Base-by-base conservation (phyloP, 257 asterid genomes). In the Coffea canephora region DNA sequence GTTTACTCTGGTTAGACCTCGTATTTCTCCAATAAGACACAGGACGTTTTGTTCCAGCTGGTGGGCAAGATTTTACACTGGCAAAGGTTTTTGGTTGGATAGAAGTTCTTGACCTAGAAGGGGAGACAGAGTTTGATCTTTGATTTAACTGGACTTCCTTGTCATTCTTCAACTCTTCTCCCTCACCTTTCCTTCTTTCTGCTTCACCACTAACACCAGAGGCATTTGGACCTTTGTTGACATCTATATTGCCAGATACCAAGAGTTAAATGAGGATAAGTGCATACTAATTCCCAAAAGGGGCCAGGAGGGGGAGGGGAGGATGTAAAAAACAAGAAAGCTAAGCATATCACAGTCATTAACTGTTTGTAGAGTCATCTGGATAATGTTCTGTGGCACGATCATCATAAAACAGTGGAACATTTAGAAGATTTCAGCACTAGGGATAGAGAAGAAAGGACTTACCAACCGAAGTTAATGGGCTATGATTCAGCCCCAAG, bases 21-120 rank as follows among this genome's bases (percentile, higher is more conserved):
- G 99, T 96, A 79, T 94, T 92, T 89, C 96, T 94, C 99, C 99
- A 94, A 77, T 90, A 86, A 67, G 99, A 92, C 74, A 61, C 83
- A 50, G 94, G 88, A 69, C 98, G 98, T 82, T 96, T 95, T 78
- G 87, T 87, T 73, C 98, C 97, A 69, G 86, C 89, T 83, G 95
- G 90, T 43, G 91, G 90, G 72, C 84, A 85, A 34, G 92, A 83
- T 84, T 86, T 91, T 61, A 75, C 83, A 77, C 83, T 82, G 52
- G 74, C 82, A 18, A 85, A 83, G 65, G 76, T 46, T 77, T 89
- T 89, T 70, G 85, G 87, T 75, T 88, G 86, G 81, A 84, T 62
- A 76, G 78, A 79, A 76, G 70, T 81, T 76, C 76, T 83, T 74
- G 93, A 78, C 75, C 82, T 80, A 48, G 86, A 75, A 74, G 88